Percentiles rank a stretch among this genome's conserved stretches.
Evolutionary conservation across 2,329 filamentous ascomycete genomes (phyloP).

Genomic region (Ascochyta fabae): DNA sequence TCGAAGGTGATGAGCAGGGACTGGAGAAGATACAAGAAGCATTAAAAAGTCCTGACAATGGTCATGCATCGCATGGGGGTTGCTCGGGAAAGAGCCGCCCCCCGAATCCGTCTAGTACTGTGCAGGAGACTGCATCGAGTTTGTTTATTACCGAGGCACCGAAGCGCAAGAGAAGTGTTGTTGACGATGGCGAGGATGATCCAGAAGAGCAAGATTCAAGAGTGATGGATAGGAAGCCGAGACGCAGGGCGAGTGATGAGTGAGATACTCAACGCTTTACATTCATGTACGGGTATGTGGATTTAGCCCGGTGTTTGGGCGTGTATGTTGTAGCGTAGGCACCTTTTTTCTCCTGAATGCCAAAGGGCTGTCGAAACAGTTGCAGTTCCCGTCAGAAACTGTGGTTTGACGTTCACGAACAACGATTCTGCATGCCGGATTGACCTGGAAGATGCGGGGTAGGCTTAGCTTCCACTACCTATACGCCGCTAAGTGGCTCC

Average conservation of each 20-base stretch:
- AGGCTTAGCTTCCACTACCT: conserved; percentile 1
- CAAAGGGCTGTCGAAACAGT: no score
- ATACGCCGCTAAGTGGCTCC: neutral
- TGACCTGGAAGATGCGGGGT: conserved; percentile 6
- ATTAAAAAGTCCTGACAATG: conserved; percentile 17
- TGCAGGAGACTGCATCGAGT: conserved; percentile 9
- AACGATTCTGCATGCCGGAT: neutral
- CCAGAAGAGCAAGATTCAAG: no score
- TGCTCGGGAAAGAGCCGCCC: neutral
- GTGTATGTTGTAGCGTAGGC: no score
- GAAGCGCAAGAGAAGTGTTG: neutral
- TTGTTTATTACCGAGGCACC: conserved; percentile 16
- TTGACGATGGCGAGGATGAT: neutral
- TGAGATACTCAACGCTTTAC: neutral
- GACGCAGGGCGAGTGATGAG: neutral
- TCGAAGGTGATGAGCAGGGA: conserved; percentile 48
- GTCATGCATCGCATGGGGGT: neutral
- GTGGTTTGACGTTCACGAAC: neutral
- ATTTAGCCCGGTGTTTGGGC: no score
- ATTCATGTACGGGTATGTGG: no score
- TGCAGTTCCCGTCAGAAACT: no score
- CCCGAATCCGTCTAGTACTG: conserved; percentile 2
- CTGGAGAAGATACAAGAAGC: conserved; percentile 25
- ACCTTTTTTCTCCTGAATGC: no score
- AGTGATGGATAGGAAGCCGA: neutral